Conservation (phyloP, 345 rosid genomes). For the Raphanus raphanistrum region DNA sequence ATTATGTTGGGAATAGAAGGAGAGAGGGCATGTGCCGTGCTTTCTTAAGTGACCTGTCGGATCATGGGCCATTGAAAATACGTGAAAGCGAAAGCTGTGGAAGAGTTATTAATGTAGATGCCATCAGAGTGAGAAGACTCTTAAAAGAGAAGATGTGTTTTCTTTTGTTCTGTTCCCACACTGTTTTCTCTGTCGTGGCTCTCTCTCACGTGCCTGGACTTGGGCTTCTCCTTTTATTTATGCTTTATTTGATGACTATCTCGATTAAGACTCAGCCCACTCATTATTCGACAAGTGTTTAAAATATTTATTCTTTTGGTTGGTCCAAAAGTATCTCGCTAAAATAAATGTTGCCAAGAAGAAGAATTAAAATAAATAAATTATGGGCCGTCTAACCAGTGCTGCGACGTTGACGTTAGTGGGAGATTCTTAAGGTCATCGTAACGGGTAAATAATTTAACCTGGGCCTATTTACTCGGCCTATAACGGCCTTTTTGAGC, state of each 20-base stretch:
- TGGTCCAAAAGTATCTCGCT: background rate
- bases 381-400: background rate
- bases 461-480: background rate
- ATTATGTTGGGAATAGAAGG: constrained; percentile 11
- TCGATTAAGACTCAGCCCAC: constrained; percentile 38
- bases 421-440: background rate
- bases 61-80: constrained; percentile 40
- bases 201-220: constrained; percentile 36
- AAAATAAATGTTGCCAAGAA: background rate
- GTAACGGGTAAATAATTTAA: background rate
- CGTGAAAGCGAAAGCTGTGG: constrained; percentile 40
- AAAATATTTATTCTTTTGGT: background rate
- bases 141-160: constrained; percentile 37
- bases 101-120: constrained; percentile 12
- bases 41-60: constrained; percentile 39
- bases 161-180: constrained; percentile 42
- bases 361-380: background rate
- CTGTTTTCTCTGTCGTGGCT: constrained; percentile 25
- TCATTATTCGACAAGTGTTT: background rate
- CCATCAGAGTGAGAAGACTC: background rate
- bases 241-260: constrained; percentile 23
- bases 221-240: background rate
- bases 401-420: background rate
- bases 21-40: constrained; percentile 35
- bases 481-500: background rate